Percentiles rank a stretch among this genome's conserved stretches.
phyloP scores from a whole-genome alignment of 169 alveolate genomes.

The Eimeria necatrix region DNA sequence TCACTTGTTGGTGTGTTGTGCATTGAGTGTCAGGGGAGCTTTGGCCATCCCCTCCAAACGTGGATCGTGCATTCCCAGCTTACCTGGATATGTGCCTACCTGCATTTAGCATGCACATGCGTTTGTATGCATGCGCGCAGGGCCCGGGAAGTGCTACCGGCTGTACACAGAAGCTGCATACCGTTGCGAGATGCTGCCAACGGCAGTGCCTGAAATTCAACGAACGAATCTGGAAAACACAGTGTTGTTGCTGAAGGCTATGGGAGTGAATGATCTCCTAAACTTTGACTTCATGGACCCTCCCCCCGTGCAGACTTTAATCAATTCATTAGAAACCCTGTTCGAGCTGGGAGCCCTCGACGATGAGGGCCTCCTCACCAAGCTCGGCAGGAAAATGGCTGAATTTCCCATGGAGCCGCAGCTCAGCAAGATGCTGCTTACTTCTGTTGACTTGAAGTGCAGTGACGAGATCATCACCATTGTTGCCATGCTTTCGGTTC shows the following conservation, averaged over 20 bases:
- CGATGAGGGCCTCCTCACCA: conserved; percentile 99
- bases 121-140: conserved; percentile 87
- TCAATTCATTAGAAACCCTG: conserved; percentile 98
- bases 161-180: conserved; percentile 99
- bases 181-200: conserved; percentile 99
- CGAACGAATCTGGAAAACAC: conserved; percentile 99
- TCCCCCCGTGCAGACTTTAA: conserved; percentile 97
- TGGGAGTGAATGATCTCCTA: conserved; percentile 99
- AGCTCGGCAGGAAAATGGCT: conserved; percentile 99
- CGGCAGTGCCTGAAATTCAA: conserved; percentile 99
- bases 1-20: no score
- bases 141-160: conserved; percentile 99
- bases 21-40: background rate
- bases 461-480: conserved; percentile 98
- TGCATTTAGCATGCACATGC: background rate
- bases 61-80: background rate
- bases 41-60: background rate
- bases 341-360: conserved; percentile 99
- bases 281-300: conserved; percentile 99
- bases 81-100: background rate
- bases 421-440: conserved; percentile 96
- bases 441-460: conserved; percentile 98
- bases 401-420: conserved; percentile 99
- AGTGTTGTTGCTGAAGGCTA: conserved; percentile 98
- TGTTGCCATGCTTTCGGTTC: conserved; percentile 98